phyloP scores from a whole-genome alignment of 2,329 filamentous ascomycete species.

The Colletotrichum kahawae region DNA sequence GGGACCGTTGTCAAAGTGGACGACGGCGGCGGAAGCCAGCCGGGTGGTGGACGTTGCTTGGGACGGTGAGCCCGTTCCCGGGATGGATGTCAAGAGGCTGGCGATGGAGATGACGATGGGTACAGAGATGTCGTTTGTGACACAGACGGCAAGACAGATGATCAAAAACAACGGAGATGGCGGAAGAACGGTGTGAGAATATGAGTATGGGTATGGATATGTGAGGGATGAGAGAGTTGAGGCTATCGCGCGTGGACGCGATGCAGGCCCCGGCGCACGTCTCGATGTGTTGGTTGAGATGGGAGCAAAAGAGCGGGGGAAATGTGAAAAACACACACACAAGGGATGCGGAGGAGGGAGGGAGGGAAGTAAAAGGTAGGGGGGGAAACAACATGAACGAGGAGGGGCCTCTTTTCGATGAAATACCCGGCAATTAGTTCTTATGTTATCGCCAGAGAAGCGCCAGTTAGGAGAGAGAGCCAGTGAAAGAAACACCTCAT shows the following conservation, averaged over 20 bases:
- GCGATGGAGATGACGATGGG: background rate
- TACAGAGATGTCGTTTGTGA: conserved; percentile 2
- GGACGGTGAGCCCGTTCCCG: background rate
- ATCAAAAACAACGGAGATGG: background rate
- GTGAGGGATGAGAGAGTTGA: background rate
- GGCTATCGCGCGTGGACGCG: background rate
- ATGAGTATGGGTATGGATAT: background rate
- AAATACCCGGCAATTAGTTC: background rate
- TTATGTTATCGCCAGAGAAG: background rate
- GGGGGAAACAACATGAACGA: background rate
- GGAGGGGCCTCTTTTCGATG: background rate
- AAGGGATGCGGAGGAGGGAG: background rate
- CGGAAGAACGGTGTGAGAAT: background rate
- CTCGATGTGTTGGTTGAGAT: conserved; percentile 4
- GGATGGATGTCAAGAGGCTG: background rate
- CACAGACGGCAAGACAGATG: background rate
- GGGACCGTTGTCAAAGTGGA: conserved; percentile 7
- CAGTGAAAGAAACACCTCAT: background rate
- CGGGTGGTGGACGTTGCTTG: background rate
- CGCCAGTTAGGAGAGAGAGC: background rate
- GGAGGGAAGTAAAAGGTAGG: background rate
- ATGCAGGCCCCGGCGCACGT: background rate
- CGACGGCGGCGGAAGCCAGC: background rate
- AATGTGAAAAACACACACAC: background rate
- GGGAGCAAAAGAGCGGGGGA: conserved; percentile 14